A percentile compares a stretch with the other conserved stretches of the same genome.
Conservation (phyloP, 2,329 filamentous ascomycete species). For the Fusarium penzigii region DNA sequence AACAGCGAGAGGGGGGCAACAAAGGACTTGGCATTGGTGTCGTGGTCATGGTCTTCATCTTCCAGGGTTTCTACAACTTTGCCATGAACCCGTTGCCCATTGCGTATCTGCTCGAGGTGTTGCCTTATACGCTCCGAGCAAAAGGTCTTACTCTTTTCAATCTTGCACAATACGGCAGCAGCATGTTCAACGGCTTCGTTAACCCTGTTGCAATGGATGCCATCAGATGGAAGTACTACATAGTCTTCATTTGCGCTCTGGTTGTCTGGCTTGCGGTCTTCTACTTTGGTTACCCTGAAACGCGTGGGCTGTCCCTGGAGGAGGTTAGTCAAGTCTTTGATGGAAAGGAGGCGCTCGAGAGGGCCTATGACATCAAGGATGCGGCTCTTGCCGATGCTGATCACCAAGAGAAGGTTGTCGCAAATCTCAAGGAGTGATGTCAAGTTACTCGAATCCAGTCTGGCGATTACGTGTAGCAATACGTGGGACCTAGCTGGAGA, state of each 20-base stretch:
- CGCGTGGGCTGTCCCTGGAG: background rate
- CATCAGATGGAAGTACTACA: constrained; percentile 11
- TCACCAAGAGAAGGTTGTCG: no score
- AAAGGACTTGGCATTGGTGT: constrained; percentile 28
- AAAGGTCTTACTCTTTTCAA: constrained; percentile 43
- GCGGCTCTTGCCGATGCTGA: no score
- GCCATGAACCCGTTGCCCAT: constrained; percentile 52
- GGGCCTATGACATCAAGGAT: no score
- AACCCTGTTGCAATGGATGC: constrained; percentile 5
- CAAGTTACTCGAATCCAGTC: no score
- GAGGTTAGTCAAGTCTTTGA: constrained; percentile 1
- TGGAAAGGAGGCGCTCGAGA: background rate
- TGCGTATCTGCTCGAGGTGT: constrained; percentile 52
- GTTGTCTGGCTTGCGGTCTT: background rate
- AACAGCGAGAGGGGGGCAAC: constrained; percentile 17
- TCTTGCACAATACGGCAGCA: background rate
- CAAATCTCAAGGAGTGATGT: no score
- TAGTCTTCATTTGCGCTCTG: constrained; percentile 2
- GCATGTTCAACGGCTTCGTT: constrained; percentile 8
- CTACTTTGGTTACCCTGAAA: constrained; percentile 1
- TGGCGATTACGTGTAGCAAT: no score
- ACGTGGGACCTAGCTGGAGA: no score
- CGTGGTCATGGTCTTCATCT: constrained; percentile 30
- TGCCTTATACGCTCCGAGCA: constrained; percentile 51
- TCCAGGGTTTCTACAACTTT: constrained; percentile 49